phyloP scores from a whole-genome alignment of 805 yeast species.

The Starmerella floris region DNA sequence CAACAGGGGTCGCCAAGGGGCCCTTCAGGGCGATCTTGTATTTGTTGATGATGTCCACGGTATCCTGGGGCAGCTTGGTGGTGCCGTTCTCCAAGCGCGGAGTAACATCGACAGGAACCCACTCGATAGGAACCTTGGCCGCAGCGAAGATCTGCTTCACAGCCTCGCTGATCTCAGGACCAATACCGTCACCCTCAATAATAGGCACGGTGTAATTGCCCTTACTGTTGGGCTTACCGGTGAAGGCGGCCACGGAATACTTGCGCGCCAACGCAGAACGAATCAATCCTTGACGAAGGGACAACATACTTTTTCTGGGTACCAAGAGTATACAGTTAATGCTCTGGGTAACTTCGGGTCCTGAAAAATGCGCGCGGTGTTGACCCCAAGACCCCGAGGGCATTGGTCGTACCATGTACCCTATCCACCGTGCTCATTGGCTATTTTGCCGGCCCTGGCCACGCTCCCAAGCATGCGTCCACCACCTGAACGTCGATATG shows the following conservation, averaged over 20 bases:
- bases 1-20: slow-evolving; percentile 96
- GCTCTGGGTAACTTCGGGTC: not conserved
- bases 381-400: not conserved
- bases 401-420: slow-evolving; percentile 1
- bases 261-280: slow-evolving; percentile 6
- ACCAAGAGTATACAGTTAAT: not conserved
- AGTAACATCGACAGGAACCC: slow-evolving; percentile 95
- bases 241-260: slow-evolving; percentile 32
- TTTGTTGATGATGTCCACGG: slow-evolving; percentile 83
- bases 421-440: slow-evolving; percentile 7
- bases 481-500: no score
- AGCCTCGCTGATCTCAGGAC: slow-evolving; percentile 86
- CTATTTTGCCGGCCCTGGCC: no score
- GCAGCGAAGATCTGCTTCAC: slow-evolving; percentile 88
- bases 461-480: no score
- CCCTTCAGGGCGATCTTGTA: slow-evolving; percentile 95
- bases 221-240: slow-evolving; percentile 30
- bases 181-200: slow-evolving; percentile 98
- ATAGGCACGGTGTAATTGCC: slow-evolving; percentile 89
- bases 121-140: slow-evolving; percentile 88
- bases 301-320: slow-evolving; percentile 5
- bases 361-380: slow-evolving; percentile 2
- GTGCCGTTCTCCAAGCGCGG: slow-evolving; percentile 84
- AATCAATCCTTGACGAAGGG: slow-evolving; percentile 11
- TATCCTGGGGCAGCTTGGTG: slow-evolving; percentile 84